Conservation (phyloP, 495 filamentous ascomycete species). For the Annulohypoxylon bovei region DNA sequence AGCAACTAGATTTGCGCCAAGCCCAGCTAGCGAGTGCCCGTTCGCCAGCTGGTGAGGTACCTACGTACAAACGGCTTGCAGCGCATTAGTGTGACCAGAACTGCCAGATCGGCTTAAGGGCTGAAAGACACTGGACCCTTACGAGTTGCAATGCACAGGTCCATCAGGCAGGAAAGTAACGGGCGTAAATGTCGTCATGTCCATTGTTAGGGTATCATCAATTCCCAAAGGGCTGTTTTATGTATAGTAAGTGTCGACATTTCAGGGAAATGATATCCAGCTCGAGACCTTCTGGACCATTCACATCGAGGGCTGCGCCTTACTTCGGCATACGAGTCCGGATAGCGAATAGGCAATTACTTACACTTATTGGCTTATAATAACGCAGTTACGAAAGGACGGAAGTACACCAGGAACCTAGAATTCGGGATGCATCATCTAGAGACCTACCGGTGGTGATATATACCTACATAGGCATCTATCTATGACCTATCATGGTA, state of each 20-base stretch:
- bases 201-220: background rate
- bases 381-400: background rate
- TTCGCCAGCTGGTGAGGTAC: background rate
- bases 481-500: background rate
- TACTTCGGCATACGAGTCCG: background rate
- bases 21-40: background rate
- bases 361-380: background rate
- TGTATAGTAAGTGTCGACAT: background rate
- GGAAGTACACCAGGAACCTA: background rate
- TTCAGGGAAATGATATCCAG: background rate
- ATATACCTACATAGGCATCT: background rate
- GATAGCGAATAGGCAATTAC: background rate
- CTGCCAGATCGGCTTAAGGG: background rate
- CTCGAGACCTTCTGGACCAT: constrained; percentile 6
- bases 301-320: background rate
- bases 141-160: too few species aligned
- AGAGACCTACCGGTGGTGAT: background rate
- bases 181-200: constrained; percentile 2
- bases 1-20: constrained; percentile 8
- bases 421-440: background rate
- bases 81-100: background rate
- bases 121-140: too few species aligned
- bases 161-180: background rate
- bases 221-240: background rate
- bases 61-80: background rate